Conservation (phyloP, 805 yeast genomes). For the Candida nanaspora region DNA sequence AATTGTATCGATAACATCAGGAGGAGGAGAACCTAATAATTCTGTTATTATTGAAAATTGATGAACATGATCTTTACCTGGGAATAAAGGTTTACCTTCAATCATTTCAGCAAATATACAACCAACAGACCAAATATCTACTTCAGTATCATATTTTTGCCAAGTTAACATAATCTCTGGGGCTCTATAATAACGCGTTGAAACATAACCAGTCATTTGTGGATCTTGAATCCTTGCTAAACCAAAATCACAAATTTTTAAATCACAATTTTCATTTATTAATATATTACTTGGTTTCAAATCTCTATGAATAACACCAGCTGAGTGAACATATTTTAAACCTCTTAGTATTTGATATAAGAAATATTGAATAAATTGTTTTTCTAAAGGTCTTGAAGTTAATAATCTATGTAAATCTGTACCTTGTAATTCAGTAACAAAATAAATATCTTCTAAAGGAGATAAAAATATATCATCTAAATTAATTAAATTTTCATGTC, state of each 20-base stretch:
- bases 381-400: slow-evolving; percentile 89
- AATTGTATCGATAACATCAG: slow-evolving; percentile 91
- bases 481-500: slow-evolving; percentile 91
- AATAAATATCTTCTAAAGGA: slow-evolving; percentile 91
- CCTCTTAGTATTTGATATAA: slow-evolving; percentile 93
- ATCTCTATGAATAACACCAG: slow-evolving; percentile 92
- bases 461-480: slow-evolving; percentile 90
- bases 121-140: slow-evolving; percentile 97
- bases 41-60: slow-evolving; percentile 97
- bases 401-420: slow-evolving; percentile 90
- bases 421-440: slow-evolving; percentile 95
- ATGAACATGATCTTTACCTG: slow-evolving; percentile 97
- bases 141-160: slow-evolving; percentile 96
- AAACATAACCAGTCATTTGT: slow-evolving; percentile 97
- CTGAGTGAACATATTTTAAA: slow-evolving; percentile 88
- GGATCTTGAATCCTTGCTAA: slow-evolving; percentile 96
- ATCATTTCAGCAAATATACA: slow-evolving; percentile 97
- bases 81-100: slow-evolving; percentile 94
- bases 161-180: slow-evolving; percentile 98
- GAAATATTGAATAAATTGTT: slow-evolving; percentile 94
- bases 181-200: slow-evolving; percentile 93
- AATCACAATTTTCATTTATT: slow-evolving; percentile 91
- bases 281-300: slow-evolving; percentile 85
- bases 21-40: slow-evolving; percentile 87
- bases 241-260: slow-evolving; percentile 94